These are phyloP conservation scores for Endoconidiophora polonica DNA, from an alignment of 2,329 filamentous ascomycete species.

Conservation along the genomic window DNA sequence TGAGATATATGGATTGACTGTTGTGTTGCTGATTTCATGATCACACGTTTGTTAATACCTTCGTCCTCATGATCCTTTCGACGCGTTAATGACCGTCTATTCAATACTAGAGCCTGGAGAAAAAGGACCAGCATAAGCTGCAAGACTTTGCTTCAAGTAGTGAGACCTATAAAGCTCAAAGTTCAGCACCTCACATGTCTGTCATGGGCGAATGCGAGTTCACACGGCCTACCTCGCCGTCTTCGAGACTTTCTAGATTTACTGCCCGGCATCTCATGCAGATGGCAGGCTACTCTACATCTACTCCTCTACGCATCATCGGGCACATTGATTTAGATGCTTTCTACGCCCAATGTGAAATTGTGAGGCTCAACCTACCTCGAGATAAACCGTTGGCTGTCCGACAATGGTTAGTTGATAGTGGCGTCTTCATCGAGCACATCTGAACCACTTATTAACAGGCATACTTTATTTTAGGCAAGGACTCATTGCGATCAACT, in stretches of 20 bases:
- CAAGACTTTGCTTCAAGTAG: too few species aligned
- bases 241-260: constrained; percentile 46
- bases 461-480: constrained; percentile 36
- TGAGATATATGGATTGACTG: too few species aligned
- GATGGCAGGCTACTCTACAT: constrained; percentile 51
- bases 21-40: too few species aligned
- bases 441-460: constrained; percentile 12
- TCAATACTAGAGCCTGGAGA: too few species aligned
- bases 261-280: constrained; percentile 71
- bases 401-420: constrained; percentile 59
- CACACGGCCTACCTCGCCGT: constrained; percentile 4
- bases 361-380: constrained; percentile 60
- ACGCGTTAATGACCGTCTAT: too few species aligned
- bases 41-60: too few species aligned
- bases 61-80: too few species aligned
- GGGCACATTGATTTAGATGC: constrained; percentile 92
- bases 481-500: constrained; percentile 90
- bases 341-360: constrained; percentile 95
- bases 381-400: constrained; percentile 74
- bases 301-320: constrained; percentile 68
- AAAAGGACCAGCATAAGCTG: too few species aligned
- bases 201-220: too few species aligned
- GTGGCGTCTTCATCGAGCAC: not conserved
- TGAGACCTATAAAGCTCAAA: too few species aligned
- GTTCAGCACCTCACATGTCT: too few species aligned